Evolutionary conservation across 192 early-diverging fungal species (phyloP).

Genomic region (Rhizoclosmatium sp.): DNA sequence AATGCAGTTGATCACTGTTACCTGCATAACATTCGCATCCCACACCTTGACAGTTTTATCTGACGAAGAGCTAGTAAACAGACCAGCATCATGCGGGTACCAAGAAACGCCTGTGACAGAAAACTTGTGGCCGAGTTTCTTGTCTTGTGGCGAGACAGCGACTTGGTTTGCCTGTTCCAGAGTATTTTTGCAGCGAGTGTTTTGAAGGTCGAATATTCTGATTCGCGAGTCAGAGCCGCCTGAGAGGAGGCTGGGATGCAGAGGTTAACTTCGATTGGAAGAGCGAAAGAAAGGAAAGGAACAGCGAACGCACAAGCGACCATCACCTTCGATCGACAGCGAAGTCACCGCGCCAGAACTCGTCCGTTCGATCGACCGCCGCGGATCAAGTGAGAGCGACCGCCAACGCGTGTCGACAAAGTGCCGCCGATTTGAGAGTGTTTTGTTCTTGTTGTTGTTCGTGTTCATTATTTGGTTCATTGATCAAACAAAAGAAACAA

Average conservation of each 20-base stretch:
- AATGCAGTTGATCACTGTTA: conserved; percentile 35
- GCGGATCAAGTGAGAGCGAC: conserved; percentile 2
- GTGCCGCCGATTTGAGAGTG: too few species aligned
- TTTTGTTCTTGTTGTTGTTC: neutral
- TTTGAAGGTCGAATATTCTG: conserved; percentile 62
- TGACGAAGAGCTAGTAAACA: conserved; percentile 82
- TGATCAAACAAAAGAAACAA: neutral
- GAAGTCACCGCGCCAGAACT: neutral
- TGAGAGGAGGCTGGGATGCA: conserved; percentile 61
- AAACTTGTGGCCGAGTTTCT: conserved; percentile 63
- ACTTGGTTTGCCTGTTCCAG: conserved; percentile 19
- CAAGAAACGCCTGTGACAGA: conserved; percentile 76
- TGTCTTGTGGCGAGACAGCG: conserved; percentile 14
- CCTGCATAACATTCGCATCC: conserved; percentile 80
- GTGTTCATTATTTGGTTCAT: too few species aligned
- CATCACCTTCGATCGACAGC: neutral
- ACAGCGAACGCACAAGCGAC: neutral
- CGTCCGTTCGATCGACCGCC: neutral
- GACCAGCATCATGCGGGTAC: conserved; percentile 85
- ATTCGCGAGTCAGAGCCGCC: conserved; percentile 68
- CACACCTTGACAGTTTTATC: conserved; percentile 82
- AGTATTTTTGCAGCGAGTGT: conserved; percentile 29
- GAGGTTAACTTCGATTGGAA: neutral
- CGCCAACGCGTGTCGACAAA: neutral
- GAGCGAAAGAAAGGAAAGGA: neutral